phyloP scores from a whole-genome alignment of 805 yeast genomes.

The Metschnikowia cubensis region DNA sequence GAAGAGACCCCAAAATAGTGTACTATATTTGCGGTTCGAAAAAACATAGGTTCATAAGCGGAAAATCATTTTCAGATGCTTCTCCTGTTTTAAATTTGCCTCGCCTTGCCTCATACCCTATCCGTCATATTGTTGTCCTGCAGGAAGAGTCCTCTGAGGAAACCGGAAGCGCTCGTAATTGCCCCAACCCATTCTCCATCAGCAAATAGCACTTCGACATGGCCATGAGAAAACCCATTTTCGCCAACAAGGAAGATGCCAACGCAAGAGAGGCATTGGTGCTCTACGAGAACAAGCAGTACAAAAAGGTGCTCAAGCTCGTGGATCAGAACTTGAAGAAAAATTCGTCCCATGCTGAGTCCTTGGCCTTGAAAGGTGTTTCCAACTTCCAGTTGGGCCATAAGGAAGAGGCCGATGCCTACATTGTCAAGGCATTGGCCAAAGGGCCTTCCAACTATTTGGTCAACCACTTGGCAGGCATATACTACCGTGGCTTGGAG shows the following conservation, averaged over 20 bases:
- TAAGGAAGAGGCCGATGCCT: constrained; percentile 57
- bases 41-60: no score
- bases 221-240: constrained; percentile 27
- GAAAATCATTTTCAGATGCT: no score
- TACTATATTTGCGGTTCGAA: no score
- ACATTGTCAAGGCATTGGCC: constrained; percentile 56
- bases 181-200: background rate
- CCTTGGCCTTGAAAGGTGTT: constrained; percentile 82
- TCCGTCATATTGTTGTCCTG: background rate
- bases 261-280: constrained; percentile 78
- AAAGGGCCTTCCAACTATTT: constrained; percentile 62
- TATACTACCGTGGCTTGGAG: constrained; percentile 67
- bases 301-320: constrained; percentile 76
- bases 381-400: constrained; percentile 55
- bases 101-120: background rate
- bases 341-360: constrained; percentile 70
- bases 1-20: no score
- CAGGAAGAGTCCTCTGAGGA: background rate
- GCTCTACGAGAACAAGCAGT: constrained; percentile 79
- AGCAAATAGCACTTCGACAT: constrained; percentile 3
- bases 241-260: constrained; percentile 60
- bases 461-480: constrained; percentile 81
- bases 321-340: constrained; percentile 76
- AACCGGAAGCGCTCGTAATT: constrained; percentile 1
- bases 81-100: background rate